phyloP scores from a whole-genome alignment of 345 rosid genomes.

The Cardiospermum halicacabum region DNA sequence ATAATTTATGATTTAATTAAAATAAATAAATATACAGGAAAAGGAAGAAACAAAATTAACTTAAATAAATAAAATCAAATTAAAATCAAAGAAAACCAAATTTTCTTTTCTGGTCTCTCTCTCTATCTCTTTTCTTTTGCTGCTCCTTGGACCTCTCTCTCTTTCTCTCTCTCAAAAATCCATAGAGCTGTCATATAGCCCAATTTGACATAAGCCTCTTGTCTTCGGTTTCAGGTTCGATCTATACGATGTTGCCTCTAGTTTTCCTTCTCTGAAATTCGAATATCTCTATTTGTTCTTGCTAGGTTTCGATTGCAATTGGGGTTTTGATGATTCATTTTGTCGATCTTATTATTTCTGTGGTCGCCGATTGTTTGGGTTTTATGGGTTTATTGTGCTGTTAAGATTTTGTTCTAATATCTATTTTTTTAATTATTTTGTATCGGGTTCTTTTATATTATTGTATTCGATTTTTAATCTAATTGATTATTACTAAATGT shows the following conservation, averaged over 20 bases:
- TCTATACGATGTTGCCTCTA: conserved; percentile 25
- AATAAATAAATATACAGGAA: not conserved
- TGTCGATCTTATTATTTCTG: conserved; percentile 30
- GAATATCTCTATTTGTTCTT: conserved; percentile 5
- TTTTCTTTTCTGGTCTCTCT: conserved; percentile 16
- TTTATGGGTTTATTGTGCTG: conserved; percentile 24
- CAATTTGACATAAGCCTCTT: conserved; percentile 32
- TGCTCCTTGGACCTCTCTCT: conserved; percentile 41
- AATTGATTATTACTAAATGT: conserved; percentile 11
- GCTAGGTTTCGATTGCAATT: conserved; percentile 41
- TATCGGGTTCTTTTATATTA: too few relatives aligned
- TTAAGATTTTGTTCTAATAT: conserved; percentile 5
- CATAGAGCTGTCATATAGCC: conserved; percentile 39
- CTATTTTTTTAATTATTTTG: too few relatives aligned
- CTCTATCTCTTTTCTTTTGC: conserved; percentile 23
- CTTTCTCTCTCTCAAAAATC: conserved; percentile 43
- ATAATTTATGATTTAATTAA: too few relatives aligned
- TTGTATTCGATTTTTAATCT: conserved; percentile 12
- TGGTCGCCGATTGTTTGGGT: conserved; percentile 15
- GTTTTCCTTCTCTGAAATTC: conserved; percentile 8
- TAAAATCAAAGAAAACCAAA: not conserved
- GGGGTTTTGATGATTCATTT: conserved; percentile 26
- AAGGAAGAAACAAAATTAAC: not conserved
- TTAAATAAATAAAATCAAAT: not conserved
- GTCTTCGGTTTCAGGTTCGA: conserved; percentile 45